Evolutionary conservation across 495 filamentous ascomycete species (phyloP), one percentile per base, ranked within the genome.

Genomic region (Penicillium lividum): DNA sequence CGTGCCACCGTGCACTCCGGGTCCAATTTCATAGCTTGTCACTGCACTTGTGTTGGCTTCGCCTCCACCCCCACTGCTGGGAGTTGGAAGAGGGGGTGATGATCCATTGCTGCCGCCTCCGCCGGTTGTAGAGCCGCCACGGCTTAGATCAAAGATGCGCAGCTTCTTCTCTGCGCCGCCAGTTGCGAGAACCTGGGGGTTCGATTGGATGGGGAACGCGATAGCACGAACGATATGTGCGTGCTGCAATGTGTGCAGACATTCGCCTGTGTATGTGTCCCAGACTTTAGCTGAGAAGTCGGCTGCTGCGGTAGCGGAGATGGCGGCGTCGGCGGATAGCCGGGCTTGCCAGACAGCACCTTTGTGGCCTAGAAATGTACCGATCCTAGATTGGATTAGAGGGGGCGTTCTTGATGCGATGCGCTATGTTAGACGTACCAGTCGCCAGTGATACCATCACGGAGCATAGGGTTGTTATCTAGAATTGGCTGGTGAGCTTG

Each of bases 381-480:
- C 94, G 60, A 98, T 98, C 94, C 89, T 90, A 58, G 7, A 25
- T 6, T 2, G 9, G 18, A 29, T 55, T 27, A 47, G 44, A 42
- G 22, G 22, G 22, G 2, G 2, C 22, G 22, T 22, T 22, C 22
- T 22, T 22, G 22, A 22, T 22, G 22, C 22, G 22, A 22, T 22
- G 13, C 6, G 6, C 13, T n/a, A 40, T 40, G 31, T 30, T 43
- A n/a, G n/a, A 57, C 83, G 57, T 74, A 89, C 87, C 91, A 98
- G 72, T 98, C 94, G 54, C 94, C 94, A 15, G 94, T 98, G 53
- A 96, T 84, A 53, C 94, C 94, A 80, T 98, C 90, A 54, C 94
- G 89, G 64, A 98, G 89, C 93, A 98, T 98, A 34, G 94, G 94
- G 71, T 97, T 97, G 65, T 91, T 92, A 75, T 98, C 94, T 93